A percentile compares a stretch with the other conserved stretches of the same genome.
These are phyloP conservation scores for Pueraria montana DNA, from an alignment of 306 rosid genomes.

Conservation along the genomic window DNA sequence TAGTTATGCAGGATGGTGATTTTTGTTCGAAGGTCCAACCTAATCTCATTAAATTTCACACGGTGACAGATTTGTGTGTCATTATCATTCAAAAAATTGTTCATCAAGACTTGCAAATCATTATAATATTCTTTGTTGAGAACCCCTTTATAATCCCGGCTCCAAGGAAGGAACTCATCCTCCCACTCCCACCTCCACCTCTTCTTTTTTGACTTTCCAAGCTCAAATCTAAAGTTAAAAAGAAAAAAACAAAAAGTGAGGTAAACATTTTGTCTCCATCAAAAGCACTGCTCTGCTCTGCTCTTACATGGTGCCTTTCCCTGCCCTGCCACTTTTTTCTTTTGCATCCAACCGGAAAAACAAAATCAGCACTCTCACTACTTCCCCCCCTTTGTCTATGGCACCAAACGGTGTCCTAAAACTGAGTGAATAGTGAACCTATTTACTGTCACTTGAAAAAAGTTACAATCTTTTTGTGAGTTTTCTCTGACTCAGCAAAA, in stretches of 20 bases:
- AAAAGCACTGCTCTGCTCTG: constrained; percentile 30
- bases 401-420: constrained; percentile 35
- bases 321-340: not conserved
- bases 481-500: constrained; percentile 45
- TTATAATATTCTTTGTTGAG: constrained; percentile 19
- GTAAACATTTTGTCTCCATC: constrained; percentile 48
- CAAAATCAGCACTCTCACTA: not conserved
- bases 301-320: not conserved
- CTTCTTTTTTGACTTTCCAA: constrained; percentile 46
- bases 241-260: constrained; percentile 37
- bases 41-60: constrained; percentile 46
- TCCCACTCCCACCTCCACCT: not conserved
- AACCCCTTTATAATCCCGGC: constrained; percentile 2
- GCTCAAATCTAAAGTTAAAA: constrained; percentile 1
- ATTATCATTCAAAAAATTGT: constrained; percentile 37
- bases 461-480: constrained; percentile 53
- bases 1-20: constrained; percentile 32
- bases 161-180: constrained; percentile 1
- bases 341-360: constrained; percentile 26
- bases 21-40: constrained; percentile 1
- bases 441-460: constrained; percentile 46
- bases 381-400: not conserved
- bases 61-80: constrained; percentile 22
- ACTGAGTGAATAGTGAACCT: not conserved
- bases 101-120: constrained; percentile 45